Evolutionary conservation across 2,329 filamentous ascomycete species (phyloP).

Genomic region (Ophiostoma sp.): DNA sequence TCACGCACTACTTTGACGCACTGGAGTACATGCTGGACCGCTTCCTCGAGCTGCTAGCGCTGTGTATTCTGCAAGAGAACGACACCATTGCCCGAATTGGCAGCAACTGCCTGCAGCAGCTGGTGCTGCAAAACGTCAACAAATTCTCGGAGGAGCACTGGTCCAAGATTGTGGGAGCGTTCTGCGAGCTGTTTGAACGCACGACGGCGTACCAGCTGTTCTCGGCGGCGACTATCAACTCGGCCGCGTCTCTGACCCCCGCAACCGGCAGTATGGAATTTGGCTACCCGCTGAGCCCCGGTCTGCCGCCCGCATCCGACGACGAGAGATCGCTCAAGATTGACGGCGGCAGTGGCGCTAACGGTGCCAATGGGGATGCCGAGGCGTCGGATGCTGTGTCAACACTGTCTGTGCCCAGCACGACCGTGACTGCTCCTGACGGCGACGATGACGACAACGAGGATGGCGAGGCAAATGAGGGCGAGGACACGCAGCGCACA

Average conservation of each 20-base stretch:
- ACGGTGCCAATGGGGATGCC: constrained; percentile 32
- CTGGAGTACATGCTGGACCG: constrained; percentile 97
- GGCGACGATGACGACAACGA: constrained; percentile 31
- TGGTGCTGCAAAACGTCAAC: constrained; percentile 91
- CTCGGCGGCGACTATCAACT: constrained; percentile 63
- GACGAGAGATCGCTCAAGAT: constrained; percentile 58
- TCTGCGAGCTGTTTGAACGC: constrained; percentile 89
- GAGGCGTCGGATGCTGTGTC: constrained; percentile 34
- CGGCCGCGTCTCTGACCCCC: constrained; percentile 48
- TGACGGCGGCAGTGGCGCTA: constrained; percentile 32
- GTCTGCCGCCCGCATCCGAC: constrained; percentile 25
- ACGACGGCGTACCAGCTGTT: constrained; percentile 96
- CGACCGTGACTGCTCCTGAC: constrained; percentile 35
- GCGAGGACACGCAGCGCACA: constrained; percentile 26
- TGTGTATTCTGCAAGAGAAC: constrained; percentile 98
- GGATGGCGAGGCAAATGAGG: constrained; percentile 25
- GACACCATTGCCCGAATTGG: constrained; percentile 97
- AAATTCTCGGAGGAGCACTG: constrained; percentile 87
- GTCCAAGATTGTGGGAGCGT: constrained; percentile 89
- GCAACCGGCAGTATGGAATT: constrained; percentile 51
- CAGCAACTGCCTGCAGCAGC: constrained; percentile 93
- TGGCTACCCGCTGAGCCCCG: constrained; percentile 41
- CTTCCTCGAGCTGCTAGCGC: constrained; percentile 87
- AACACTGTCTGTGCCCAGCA: constrained; percentile 30
- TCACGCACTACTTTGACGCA: constrained; percentile 96